These are phyloP conservation scores for Malassezia nana DNA, from an alignment of 1,284 basidiomycete species.

Conservation along the genomic window DNA sequence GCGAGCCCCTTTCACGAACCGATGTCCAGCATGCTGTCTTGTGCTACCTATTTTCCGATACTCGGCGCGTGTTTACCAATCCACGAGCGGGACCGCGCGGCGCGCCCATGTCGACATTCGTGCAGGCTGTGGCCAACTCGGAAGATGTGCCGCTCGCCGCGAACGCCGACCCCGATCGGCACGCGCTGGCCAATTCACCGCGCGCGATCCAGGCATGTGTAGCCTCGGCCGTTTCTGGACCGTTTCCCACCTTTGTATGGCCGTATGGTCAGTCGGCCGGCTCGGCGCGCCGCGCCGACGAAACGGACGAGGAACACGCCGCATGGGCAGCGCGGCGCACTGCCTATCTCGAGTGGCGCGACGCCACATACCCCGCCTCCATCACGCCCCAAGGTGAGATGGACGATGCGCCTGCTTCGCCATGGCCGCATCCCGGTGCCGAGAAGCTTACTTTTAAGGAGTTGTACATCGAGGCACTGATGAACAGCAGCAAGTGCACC, in stretches of 20 bases:
- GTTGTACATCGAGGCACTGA: constrained; percentile 69
- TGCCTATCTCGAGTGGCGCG: constrained; percentile 13
- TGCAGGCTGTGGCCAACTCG: not conserved
- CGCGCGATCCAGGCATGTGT: constrained; percentile 14
- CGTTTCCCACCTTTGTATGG: constrained; percentile 31
- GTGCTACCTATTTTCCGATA: constrained; percentile 64
- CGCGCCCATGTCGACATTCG: constrained; percentile 18
- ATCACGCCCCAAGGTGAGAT: constrained; percentile 12
- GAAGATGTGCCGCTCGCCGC: not conserved
- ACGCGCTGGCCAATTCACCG: constrained; percentile 1
- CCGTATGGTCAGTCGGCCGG: constrained; percentile 39
- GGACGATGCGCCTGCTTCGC: constrained; percentile 18
- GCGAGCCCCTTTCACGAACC: constrained; percentile 34
- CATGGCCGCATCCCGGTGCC: constrained; percentile 30
- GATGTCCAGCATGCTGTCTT: constrained; percentile 80
- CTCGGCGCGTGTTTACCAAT: constrained; percentile 62
- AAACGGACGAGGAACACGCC: constrained; percentile 27
- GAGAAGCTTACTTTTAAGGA: constrained; percentile 60
- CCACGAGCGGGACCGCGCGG: constrained; percentile 43
- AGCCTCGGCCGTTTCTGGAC: constrained; percentile 8
- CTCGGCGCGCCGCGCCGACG: constrained; percentile 32
- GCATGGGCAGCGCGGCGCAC: constrained; percentile 19
- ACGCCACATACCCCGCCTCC: constrained; percentile 10
- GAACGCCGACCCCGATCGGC: constrained; percentile 1
- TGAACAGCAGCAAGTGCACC: constrained; percentile 70